Percentiles rank a stretch among this genome's conserved stretches.
Evolutionary conservation across 345 rosid species (phyloP).

Genomic region (Eucalyptus urophylla): DNA sequence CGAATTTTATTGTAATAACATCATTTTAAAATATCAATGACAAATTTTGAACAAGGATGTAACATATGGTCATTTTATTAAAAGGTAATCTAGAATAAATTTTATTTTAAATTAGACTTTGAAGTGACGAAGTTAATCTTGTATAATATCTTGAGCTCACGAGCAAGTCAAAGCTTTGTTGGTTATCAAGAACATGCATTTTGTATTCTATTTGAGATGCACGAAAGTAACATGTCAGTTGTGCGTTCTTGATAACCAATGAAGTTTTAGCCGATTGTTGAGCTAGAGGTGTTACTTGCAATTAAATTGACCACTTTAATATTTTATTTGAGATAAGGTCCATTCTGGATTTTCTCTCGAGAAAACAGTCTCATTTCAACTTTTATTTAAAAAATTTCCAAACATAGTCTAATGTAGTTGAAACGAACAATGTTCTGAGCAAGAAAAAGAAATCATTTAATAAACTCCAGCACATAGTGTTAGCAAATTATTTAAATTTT

Average conservation of each 20-base stretch:
- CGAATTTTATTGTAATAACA: no score
- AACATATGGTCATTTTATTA: neutral
- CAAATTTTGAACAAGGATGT: fast-evolving
- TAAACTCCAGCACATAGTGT: neutral
- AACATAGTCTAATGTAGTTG: neutral
- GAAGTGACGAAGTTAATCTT: neutral
- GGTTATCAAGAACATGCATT: neutral
- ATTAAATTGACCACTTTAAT: neutral
- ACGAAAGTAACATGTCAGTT: fast-evolving
- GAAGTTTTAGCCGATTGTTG: neutral
- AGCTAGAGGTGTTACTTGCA: fast-evolving
- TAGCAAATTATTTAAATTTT: no score
- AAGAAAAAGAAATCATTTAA: no score
- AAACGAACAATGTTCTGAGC: neutral
- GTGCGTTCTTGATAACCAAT: no score
- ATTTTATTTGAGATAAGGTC: neutral
- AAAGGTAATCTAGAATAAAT: fast-evolving
- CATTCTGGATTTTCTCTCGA: fast-evolving
- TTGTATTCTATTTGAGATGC: neutral
- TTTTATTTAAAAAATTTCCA: no score
- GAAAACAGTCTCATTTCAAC: neutral
- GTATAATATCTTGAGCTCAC: fast-evolving
- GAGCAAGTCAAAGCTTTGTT: neutral
- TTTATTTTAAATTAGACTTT: no score
- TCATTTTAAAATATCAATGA: no score